Evolutionary conservation across 768 basidiomycete species (phyloP).

Genomic region (Pulveroboletus sp.): DNA sequence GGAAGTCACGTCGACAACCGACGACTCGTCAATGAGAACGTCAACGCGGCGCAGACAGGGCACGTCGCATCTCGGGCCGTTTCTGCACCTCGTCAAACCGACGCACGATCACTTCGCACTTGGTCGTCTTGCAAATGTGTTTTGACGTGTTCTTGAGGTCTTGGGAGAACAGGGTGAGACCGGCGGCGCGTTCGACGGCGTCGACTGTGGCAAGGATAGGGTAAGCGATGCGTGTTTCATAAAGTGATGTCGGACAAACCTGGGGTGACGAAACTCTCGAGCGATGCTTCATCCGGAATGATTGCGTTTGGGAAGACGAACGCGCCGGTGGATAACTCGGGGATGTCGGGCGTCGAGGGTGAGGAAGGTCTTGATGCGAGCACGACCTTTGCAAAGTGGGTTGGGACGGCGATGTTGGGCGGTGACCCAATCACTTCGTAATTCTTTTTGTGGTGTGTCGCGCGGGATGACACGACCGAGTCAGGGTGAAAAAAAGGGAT

Average conservation of each 20-base stretch:
- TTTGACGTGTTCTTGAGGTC: conserved; percentile 70
- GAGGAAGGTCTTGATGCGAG: conserved; percentile 74
- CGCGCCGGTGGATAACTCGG: conserved; percentile 84
- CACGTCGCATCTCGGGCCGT: conserved; percentile 48
- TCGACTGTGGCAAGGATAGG: conserved; percentile 58
- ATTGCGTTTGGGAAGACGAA: conserved; percentile 95
- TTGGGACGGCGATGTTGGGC: conserved; percentile 89
- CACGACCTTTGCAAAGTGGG: conserved; percentile 97
- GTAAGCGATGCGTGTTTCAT: not conserved
- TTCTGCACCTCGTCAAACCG: conserved; percentile 91
- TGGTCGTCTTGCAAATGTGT: conserved; percentile 85
- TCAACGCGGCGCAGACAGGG: conserved; percentile 44
- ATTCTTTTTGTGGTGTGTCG: conserved; percentile 53
- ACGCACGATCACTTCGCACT: conserved; percentile 85
- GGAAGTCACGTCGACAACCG: no score
- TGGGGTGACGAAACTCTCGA: conserved; percentile 81
- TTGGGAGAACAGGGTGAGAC: conserved; percentile 84
- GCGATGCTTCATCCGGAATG: conserved; percentile 80
- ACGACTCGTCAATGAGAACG: no score
- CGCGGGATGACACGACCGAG: not conserved
- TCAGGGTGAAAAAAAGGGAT: not conserved
- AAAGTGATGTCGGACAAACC: conserved; percentile 10
- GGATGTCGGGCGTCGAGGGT: conserved; percentile 63
- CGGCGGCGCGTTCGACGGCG: conserved; percentile 86
- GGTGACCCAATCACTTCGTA: conserved; percentile 95